phyloP scores from a whole-genome alignment of 345 rosid species.

The Pseudoturritis turrita region DNA sequence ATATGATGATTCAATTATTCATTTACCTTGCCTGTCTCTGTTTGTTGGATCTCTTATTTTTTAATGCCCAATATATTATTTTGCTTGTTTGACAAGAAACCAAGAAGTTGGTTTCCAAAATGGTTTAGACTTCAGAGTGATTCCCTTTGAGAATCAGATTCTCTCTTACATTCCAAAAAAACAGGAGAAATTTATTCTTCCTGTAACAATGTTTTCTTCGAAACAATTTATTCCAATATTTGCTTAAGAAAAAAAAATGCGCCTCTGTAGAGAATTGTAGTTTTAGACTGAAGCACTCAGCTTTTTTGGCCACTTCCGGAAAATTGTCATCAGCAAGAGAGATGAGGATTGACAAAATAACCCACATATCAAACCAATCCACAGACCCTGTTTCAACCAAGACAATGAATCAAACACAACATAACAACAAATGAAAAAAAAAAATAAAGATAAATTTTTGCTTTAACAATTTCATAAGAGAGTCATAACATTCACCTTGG shows the following conservation, averaged over 20 bases:
- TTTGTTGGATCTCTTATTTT: background rate
- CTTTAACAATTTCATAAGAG: background rate
- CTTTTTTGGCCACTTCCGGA: conserved; percentile 48
- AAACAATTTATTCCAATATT: too few species aligned
- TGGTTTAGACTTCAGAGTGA: background rate
- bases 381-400: conserved; percentile 48
- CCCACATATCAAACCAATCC: conserved; percentile 74
- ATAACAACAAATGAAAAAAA: background rate
- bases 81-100: background rate
- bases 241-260: background rate
- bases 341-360: conserved; percentile 41
- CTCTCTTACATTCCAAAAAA: too few species aligned
- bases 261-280: background rate
- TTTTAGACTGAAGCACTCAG: background rate
- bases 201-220: too few species aligned
- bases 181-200: too few species aligned
- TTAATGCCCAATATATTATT: background rate
- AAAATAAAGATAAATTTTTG: background rate
- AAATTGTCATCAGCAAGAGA: conserved; percentile 39
- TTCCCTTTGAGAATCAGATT: background rate
- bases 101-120: background rate
- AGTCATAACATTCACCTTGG: conserved; percentile 37
- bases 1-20: conserved; percentile 1
- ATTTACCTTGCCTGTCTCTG: background rate
- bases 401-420: background rate